Conservation (phyloP, 257 asterid species). For the Solanum chaucha region DNA sequence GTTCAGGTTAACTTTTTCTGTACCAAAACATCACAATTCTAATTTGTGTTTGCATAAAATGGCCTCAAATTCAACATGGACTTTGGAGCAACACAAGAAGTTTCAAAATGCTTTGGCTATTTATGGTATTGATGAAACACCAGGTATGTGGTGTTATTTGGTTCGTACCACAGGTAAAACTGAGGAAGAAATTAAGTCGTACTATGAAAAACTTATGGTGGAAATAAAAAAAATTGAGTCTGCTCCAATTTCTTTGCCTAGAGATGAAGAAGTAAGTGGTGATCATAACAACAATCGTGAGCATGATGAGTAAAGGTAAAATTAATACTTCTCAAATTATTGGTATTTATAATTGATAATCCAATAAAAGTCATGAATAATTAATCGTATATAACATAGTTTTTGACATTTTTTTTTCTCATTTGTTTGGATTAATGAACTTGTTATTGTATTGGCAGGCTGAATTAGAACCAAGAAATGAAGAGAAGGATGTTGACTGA, state of each 20-base stretch:
- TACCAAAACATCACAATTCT: not conserved
- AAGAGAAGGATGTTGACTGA: not conserved
- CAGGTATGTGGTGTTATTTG: constrained; percentile 45
- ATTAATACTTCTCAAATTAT: not conserved
- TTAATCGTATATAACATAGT: not conserved
- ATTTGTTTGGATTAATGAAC: not conserved
- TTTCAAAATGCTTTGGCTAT: constrained; percentile 50
- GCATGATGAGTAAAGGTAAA: constrained; percentile 20
- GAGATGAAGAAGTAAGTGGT: constrained; percentile 7
- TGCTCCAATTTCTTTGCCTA: not conserved
- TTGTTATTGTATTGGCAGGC: not conserved
- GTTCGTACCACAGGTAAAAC: constrained; percentile 39
- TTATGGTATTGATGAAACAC: constrained; percentile 26
- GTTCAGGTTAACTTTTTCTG: not conserved
- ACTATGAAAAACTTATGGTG: constrained; percentile 36
- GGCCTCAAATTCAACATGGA: constrained; percentile 43
- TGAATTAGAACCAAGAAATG: not conserved
- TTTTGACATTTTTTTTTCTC: not conserved
- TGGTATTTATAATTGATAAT: not conserved
- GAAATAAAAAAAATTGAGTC: constrained; percentile 35
- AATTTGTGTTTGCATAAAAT: constrained; percentile 7
- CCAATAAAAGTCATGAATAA: not conserved
- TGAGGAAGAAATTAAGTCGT: constrained; percentile 46
- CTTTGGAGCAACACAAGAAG: constrained; percentile 33
- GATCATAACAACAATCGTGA: not conserved